Base-by-base conservation (phyloP, 2,329 filamentous ascomycete species). In the Talaromyces sp. region DNA sequence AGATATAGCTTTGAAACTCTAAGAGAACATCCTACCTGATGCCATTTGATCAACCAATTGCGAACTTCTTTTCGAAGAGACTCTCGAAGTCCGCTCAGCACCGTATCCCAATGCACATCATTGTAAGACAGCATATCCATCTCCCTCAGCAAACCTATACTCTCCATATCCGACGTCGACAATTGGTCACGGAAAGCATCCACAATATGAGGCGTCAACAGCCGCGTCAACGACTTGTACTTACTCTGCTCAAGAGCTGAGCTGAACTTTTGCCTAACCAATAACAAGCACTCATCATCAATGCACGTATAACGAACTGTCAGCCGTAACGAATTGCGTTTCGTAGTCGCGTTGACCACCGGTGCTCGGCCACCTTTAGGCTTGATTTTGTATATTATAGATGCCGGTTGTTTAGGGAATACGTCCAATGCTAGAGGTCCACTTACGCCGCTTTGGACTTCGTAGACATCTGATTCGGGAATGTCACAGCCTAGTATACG, bases 361-460 rank as follows among this genome's bases (percentile, higher is more conserved):
- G 56, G 41, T 11, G 67, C 65, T 52, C 57, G 63, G 14, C 69
- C 63, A 41, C 64, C 64, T 24, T 69, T 70, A 37, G 71, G 73
- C 24, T 69, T 86, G 62, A 97, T 90, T 72, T 89, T 92, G 79
- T 96, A 97, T 0, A 94, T 80, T 10, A 97, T 77, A 14, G 89
- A 91, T 1, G 91, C 89, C 0, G 94, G 91, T 71, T 97, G 92
- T 68, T 90, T 90, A 0, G 90, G 87, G 70, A 94, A 96, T 3
- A 97, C 84, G 54, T 89, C 80, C 16, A 91, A 79, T 69, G 67
- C 76, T 65, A 68, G 78, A 69, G 56, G 77, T 63, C 69, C 77
- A 19, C 79, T 81, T 62, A 77, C 83, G 70, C 76, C 78, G 7
- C 86, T 81, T 2, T 83, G 75, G 6, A 84, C 77, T 0, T 87